Evolutionary conservation across 352 stramenopile genomes (phyloP).

Genomic region (Phytophthora macrochlamydospora): DNA sequence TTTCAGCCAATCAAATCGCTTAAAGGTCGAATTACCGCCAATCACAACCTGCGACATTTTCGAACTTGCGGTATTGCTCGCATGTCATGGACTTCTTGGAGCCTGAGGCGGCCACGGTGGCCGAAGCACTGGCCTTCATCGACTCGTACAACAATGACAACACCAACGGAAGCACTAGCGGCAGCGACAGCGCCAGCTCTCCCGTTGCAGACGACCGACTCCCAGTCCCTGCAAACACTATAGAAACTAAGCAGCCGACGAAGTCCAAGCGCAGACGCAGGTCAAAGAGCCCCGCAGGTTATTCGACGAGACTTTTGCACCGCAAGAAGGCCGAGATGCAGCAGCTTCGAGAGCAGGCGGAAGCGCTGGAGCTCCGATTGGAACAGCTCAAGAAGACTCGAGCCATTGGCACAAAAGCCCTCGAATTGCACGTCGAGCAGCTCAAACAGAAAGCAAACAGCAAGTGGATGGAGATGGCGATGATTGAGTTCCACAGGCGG

Average conservation of each 20-base stretch:
- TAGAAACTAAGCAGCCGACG: not conserved
- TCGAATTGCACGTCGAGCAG: constrained; percentile 11
- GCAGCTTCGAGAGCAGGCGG: constrained; percentile 18
- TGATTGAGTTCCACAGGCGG: constrained; percentile 24
- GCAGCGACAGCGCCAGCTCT: constrained; percentile 11
- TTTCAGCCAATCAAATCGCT: too few species aligned
- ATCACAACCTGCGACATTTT: not conserved
- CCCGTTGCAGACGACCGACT: too few species aligned
- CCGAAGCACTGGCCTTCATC: constrained; percentile 38
- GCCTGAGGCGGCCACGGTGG: constrained; percentile 22
- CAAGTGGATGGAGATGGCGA: constrained; percentile 29
- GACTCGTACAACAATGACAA: constrained; percentile 22
- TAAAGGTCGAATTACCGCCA: too few species aligned
- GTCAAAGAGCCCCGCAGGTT: constrained; percentile 25
- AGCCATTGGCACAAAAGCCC: constrained; percentile 6
- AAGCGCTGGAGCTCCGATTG: constrained; percentile 22
- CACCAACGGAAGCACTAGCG: constrained; percentile 10
- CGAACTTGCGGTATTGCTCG: not conserved
- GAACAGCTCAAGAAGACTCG: constrained; percentile 10
- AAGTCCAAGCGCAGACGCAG: constrained; percentile 20
- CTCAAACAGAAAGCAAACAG: constrained; percentile 11
- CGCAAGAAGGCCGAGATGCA: constrained; percentile 39
- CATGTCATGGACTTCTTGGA: constrained; percentile 16
- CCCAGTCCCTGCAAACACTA: too few species aligned
- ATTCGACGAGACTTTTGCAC: constrained; percentile 32